phyloP scores from a whole-genome alignment of 208 protist genomes.

The Acanthamoeba quina region DNA sequence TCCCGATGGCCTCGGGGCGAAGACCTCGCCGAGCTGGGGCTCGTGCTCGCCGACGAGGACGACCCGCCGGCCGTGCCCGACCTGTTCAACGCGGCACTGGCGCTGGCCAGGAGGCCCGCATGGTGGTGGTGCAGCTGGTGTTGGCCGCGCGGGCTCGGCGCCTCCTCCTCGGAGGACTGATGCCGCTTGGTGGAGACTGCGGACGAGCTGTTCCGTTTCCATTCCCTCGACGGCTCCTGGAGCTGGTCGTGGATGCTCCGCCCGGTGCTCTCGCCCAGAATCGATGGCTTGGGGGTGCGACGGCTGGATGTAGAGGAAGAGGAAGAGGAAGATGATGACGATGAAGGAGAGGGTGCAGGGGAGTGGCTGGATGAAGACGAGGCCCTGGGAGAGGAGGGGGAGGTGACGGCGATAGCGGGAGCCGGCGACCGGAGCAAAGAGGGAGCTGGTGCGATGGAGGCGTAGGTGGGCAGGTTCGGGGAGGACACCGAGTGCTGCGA shows the following conservation, averaged over 20 bases:
- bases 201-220: not conserved
- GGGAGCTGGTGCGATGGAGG: not conserved
- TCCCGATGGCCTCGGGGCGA: too few relatives aligned
- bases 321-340: not conserved
- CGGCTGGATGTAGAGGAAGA: not conserved
- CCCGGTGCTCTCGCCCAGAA: conserved; percentile 22
- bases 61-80: too few relatives aligned
- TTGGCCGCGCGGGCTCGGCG: not conserved
- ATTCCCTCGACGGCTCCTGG: not conserved
- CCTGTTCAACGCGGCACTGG: not conserved
- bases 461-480: not conserved
- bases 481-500: not conserved
- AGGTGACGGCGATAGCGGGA: not conserved
- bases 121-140: not conserved
- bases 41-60: not conserved
- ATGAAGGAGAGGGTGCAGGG: not conserved
- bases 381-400: not conserved
- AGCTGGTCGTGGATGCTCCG: not conserved
- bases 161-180: not conserved
- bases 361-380: not conserved
- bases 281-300: not conserved
- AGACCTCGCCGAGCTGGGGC: too few relatives aligned
- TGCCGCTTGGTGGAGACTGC: not conserved
- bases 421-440: not conserved
- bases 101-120: not conserved